Evolutionary conservation across 441 rosid genomes (phyloP).

Genomic region (Adansonia gregorii): DNA sequence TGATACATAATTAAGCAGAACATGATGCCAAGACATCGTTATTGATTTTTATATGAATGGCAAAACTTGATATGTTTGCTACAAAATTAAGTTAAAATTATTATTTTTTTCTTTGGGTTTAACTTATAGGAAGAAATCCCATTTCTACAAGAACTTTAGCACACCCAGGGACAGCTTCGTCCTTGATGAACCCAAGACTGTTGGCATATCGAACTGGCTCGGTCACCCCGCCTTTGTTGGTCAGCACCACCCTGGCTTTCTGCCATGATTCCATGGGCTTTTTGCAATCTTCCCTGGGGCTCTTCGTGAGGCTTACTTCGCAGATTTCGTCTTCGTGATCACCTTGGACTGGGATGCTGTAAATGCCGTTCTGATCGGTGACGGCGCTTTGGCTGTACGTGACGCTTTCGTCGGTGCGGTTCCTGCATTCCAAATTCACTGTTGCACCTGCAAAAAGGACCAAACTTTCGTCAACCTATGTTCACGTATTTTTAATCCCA

Average conservation of each 20-base stretch:
- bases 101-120: no score
- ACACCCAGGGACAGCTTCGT: slow-evolving; percentile 30
- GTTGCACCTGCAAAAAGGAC: slow-evolving; percentile 30
- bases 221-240: slow-evolving; percentile 38
- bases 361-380: slow-evolving; percentile 37
- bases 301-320: slow-evolving; percentile 34
- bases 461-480: no score
- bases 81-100: no score
- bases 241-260: slow-evolving; percentile 41
- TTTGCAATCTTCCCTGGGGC: slow-evolving; percentile 40
- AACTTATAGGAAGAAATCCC: slow-evolving; percentile 27
- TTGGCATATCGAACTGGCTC: slow-evolving; percentile 36
- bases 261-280: slow-evolving; percentile 14
- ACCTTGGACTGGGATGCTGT: slow-evolving; percentile 34
- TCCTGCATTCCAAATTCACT: slow-evolving; percentile 44
- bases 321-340: slow-evolving; percentile 54
- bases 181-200: slow-evolving; percentile 38
- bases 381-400: slow-evolving; percentile 25
- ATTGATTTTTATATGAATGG: no score
- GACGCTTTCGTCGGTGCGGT: slow-evolving; percentile 14
- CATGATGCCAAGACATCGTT: no score
- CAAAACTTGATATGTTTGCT: no score
- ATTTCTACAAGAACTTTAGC: slow-evolving; percentile 34
- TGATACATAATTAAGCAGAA: no score
- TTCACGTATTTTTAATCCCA: background rate